These are phyloP conservation scores for Fraxinus sp. DNA, from an alignment of 305 asterid species.

Conservation along the genomic window DNA sequence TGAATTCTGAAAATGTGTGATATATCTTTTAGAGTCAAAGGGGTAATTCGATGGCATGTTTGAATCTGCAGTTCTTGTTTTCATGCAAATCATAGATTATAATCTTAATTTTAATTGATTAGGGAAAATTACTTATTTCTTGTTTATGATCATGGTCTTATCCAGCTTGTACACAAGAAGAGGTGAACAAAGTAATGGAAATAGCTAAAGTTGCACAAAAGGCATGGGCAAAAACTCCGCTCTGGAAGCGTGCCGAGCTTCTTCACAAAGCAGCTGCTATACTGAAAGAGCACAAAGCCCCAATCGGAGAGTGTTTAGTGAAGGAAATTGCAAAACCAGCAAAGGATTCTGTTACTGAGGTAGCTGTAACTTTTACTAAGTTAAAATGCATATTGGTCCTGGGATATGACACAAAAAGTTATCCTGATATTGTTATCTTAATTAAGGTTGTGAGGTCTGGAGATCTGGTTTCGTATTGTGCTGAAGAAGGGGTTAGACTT, in stretches of 20 bases:
- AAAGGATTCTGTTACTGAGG: slow-evolving; percentile 92
- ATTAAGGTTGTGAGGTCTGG: slow-evolving; percentile 92
- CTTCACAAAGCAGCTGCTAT: slow-evolving; percentile 95
- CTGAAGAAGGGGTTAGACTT: slow-evolving; percentile 92
- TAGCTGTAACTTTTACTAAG: slow-evolving; percentile 10
- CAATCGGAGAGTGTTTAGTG: slow-evolving; percentile 84
- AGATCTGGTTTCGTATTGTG: slow-evolving; percentile 79
- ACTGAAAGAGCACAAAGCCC: slow-evolving; percentile 82
- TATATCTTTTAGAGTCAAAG: neutral
- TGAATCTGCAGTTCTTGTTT: neutral
- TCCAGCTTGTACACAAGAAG: slow-evolving; percentile 87
- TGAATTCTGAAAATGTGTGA: slow-evolving; percentile 12
- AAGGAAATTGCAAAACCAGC: slow-evolving; percentile 97
- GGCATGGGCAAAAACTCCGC: slow-evolving; percentile 89
- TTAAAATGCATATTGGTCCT: neutral
- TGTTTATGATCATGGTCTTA: slow-evolving; percentile 19
- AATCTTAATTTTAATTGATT: neutral
- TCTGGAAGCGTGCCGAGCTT: slow-evolving; percentile 96
- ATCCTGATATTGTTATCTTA: slow-evolving; percentile 12
- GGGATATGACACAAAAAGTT: neutral
- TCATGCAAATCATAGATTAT: neutral
- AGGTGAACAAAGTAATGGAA: slow-evolving; percentile 90
- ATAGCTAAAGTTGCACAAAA: slow-evolving; percentile 68
- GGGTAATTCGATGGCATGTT: neutral
- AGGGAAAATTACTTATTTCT: neutral